phyloP scores from a whole-genome alignment of 1,284 basidiomycete genomes.

The Tetrapyrgos nigripes region DNA sequence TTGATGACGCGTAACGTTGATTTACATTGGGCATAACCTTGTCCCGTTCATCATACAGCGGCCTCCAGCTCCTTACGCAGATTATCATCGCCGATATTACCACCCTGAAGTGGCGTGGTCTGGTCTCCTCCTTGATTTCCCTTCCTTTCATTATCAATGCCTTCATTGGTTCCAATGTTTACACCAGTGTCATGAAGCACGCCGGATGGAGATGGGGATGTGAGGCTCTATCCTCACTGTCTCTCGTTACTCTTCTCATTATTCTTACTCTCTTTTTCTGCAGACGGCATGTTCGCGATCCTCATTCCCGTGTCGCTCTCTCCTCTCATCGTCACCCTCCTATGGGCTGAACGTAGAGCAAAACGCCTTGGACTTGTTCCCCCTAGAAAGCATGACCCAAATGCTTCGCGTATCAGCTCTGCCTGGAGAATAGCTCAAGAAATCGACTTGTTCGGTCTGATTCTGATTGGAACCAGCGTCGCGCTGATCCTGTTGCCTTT shows the following conservation, averaged over 20 bases:
- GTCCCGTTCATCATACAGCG: background rate
- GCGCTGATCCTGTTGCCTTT: constrained; percentile 73
- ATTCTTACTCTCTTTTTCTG: background rate
- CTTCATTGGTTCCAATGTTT: constrained; percentile 77
- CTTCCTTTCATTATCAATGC: constrained; percentile 73
- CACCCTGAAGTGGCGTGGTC: constrained; percentile 9
- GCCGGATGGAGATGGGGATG: constrained; percentile 81
- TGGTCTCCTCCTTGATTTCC: constrained; percentile 39
- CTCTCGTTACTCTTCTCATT: background rate
- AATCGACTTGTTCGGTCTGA: constrained; percentile 72
- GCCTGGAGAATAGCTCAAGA: constrained; percentile 39
- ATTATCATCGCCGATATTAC: constrained; percentile 15
- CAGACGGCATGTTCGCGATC: constrained; percentile 75
- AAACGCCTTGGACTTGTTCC: constrained; percentile 53
- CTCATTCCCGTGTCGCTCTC: constrained; percentile 59
- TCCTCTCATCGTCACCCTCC: constrained; percentile 68
- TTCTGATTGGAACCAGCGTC: constrained; percentile 66
- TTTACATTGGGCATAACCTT: no score
- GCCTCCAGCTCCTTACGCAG: background rate
- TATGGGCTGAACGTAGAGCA: constrained; percentile 76
- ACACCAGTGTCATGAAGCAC: constrained; percentile 59
- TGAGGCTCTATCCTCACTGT: constrained; percentile 34
- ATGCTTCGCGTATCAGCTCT: constrained; percentile 30
- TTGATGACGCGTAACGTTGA: background rate
- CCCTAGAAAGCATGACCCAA: constrained; percentile 5